Conservation (phyloP, 2,329 filamentous ascomycete species). For the Didymella pinodella region DNA sequence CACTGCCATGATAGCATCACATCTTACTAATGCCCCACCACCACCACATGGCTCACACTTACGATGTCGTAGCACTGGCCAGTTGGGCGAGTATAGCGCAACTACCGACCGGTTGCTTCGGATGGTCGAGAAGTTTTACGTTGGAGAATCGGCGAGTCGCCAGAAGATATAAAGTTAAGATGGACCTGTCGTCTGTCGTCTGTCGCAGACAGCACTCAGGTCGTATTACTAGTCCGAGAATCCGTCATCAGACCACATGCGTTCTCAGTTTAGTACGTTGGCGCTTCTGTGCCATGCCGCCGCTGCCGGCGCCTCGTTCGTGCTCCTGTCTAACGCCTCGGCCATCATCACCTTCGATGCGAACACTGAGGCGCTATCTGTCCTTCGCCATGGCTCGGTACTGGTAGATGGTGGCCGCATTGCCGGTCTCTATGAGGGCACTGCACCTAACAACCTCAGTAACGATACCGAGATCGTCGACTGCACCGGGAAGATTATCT, state of each 20-base stretch:
- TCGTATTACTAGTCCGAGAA: neutral
- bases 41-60: conserved; percentile 1
- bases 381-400: neutral
- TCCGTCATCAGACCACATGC: neutral
- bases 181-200: neutral
- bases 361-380: neutral
- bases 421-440: neutral
- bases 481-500: conserved; percentile 56
- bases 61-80: neutral
- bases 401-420: neutral
- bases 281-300: neutral
- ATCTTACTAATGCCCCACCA: neutral
- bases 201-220: neutral
- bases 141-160: neutral
- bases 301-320: neutral
- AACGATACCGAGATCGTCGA: neutral
- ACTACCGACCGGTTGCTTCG: neutral
- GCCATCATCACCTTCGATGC: neutral
- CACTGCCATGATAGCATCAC: neutral
- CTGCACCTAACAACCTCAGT: neutral
- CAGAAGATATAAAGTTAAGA: neutral
- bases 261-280: neutral
- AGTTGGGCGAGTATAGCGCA: neutral
- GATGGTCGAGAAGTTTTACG: neutral
- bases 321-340: neutral